A percentile compares a stretch with the other conserved stretches of the same genome.
Evolutionary conservation across 129 eudicot genomes (phyloP).

Genomic region (Lonicera japonica): DNA sequence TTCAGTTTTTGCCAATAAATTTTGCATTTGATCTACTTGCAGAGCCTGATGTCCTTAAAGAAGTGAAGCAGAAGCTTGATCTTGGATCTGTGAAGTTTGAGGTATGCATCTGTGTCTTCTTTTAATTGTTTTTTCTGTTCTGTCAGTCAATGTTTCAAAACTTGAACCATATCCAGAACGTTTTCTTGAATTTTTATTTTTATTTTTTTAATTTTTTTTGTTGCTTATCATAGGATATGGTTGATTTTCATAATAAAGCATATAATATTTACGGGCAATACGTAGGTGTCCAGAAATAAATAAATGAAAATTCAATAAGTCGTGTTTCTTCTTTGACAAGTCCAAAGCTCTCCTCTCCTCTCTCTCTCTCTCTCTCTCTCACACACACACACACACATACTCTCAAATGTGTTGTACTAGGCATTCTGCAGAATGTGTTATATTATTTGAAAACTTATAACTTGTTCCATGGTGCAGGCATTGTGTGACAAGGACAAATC

Average conservation of each 20-base stretch:
- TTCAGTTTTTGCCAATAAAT: neutral
- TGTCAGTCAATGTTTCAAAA: neutral
- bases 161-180: too few relatives aligned
- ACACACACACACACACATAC: too few relatives aligned
- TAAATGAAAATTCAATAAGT: too few relatives aligned
- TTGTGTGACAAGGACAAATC: slow-evolving; percentile 85
- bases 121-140: neutral
- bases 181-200: too few relatives aligned
- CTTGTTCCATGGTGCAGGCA: slow-evolving; percentile 44
- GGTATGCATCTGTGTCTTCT: slow-evolving; percentile 30
- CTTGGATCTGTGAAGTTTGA: slow-evolving; percentile 92
- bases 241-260: neutral
- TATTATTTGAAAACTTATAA: neutral
- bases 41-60: slow-evolving; percentile 96
- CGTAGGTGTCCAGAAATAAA: too few relatives aligned
- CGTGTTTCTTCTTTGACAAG: too few relatives aligned
- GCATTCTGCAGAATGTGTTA: neutral
- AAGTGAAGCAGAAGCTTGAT: slow-evolving; percentile 94
- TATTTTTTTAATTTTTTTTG: too few relatives aligned
- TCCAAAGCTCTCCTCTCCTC: too few relatives aligned
- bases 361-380: too few relatives aligned
- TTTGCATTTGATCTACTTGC: slow-evolving; percentile 11
- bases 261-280: too few relatives aligned
- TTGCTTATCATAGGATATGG: neutral
- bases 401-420: too few relatives aligned